These are phyloP conservation scores for Iris macrosiphon DNA, from an alignment of 106 monocot species.

Conservation along the genomic window DNA sequence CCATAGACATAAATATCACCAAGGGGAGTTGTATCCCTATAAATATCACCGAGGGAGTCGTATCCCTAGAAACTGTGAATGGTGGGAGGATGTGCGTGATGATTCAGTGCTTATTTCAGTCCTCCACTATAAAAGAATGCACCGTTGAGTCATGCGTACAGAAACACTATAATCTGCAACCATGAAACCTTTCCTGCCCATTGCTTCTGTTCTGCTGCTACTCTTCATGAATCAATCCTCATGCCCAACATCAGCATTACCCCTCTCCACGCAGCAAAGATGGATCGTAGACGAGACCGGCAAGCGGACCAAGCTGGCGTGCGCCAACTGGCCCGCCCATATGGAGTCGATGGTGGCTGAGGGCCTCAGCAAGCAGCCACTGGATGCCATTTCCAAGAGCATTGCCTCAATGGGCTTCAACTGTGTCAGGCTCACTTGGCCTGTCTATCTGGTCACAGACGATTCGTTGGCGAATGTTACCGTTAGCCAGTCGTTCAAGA, in stretches of 20 bases:
- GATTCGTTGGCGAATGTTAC: constrained; percentile 24
- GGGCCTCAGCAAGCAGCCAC: constrained; percentile 45
- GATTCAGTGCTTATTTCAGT: too few species aligned
- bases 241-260: neutral
- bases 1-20: too few species aligned
- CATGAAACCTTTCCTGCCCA: too few species aligned
- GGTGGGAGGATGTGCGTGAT: too few species aligned
- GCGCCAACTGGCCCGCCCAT: constrained; percentile 60
- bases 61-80: too few species aligned
- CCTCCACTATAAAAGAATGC: too few species aligned
- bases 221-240: too few species aligned
- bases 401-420: constrained; percentile 57
- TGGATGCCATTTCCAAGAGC: constrained; percentile 39
- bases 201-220: too few species aligned
- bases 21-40: too few species aligned
- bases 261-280: constrained; percentile 36
- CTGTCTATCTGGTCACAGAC: constrained; percentile 39
- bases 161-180: too few species aligned
- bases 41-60: too few species aligned
- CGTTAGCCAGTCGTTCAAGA: constrained; percentile 29
- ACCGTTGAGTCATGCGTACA: too few species aligned
- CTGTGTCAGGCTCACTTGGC: constrained; percentile 73
- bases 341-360: constrained; percentile 50
- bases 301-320: constrained; percentile 56
- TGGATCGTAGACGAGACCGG: constrained; percentile 61